Percentiles rank a stretch among this genome's conserved stretches.
Conservation (phyloP, 768 basidiomycete genomes). For the Boletus insuetus region DNA sequence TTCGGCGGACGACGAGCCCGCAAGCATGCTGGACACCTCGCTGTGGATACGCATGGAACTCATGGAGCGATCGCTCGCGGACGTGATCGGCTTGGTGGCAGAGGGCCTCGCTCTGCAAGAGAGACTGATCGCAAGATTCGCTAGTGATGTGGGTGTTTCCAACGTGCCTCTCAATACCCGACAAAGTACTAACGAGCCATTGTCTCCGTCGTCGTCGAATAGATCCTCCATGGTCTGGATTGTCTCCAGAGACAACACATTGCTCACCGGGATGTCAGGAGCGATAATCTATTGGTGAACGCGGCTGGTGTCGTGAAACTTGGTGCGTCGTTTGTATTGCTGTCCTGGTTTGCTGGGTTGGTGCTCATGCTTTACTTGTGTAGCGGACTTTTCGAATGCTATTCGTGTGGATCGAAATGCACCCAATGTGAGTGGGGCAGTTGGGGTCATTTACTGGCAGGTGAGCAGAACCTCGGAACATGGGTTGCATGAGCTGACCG, state of each 20-base stretch:
- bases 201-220: background rate
- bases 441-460: constrained; percentile 82
- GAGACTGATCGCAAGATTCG: constrained; percentile 67
- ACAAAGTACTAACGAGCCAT: background rate
- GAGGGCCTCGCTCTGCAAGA: constrained; percentile 67
- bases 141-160: constrained; percentile 63
- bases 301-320: constrained; percentile 69
- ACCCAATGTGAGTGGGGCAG: constrained; percentile 53
- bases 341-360: background rate
- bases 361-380: constrained; percentile 2
- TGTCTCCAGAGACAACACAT: constrained; percentile 65
- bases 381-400: constrained; percentile 82
- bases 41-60: constrained; percentile 90
- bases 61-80: constrained; percentile 85
- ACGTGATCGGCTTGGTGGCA: constrained; percentile 63
- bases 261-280: constrained; percentile 81
- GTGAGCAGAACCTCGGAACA: constrained; percentile 31
- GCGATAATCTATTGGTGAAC: constrained; percentile 78
- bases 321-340: constrained; percentile 42
- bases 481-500: background rate
- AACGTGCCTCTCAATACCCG: background rate
- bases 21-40: constrained; percentile 44
- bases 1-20: background rate
- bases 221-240: constrained; percentile 66
- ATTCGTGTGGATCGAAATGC: constrained; percentile 53